Base-by-base conservation (phyloP, 2,329 filamentous ascomycete species). In the Didymella arachidicola region DNA sequence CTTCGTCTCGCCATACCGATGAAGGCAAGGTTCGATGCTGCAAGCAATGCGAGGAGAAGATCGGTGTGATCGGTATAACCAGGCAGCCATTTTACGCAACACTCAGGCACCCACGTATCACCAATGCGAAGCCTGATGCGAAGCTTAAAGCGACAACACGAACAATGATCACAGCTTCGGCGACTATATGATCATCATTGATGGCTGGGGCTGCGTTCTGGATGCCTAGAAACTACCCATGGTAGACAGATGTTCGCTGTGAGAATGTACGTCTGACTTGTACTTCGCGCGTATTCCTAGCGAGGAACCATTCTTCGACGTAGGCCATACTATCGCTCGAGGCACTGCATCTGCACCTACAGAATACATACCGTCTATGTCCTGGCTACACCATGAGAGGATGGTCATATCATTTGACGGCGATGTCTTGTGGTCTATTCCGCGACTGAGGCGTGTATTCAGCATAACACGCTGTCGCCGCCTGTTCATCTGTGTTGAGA, bases 1-100 rank as follows among this genome's bases (percentile, higher is more conserved):
- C n/a, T 46, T 25, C 7, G 45, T 32, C 38, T n/a, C 26, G 26
- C 10, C 12, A 46, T 12, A 26, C 51, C 34, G 42, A 26, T 7
- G 29, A 11, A 34, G 7, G 19, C 4, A 11, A 14, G 5, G 8
- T 25, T 25, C 22, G n/a, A 30, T 25, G 26, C 4, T n/a, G 25
- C 32, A 29, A 6, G 18, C 26, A 29, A 22, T 7, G 16, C n/a
- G 18, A n/a, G 7, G 36, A 19, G 26, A 8, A 8, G 32, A 32
- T 19, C 19, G 53, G 18, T 29, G 29, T 7, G n/a, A 18, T 6
- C 22, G n/a, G 11, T 32, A 16, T 30, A 46, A 50, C 22, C 34
- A 46, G 47, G 53, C 53, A 56, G 25, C 45, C 36, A 26, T 12
- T 8, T 49, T 38, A 26, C 39, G 53, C 48, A 39, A 29, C 25